Base-by-base conservation (phyloP, 208 protist genomes). In the Leishmania tropica region DNA sequence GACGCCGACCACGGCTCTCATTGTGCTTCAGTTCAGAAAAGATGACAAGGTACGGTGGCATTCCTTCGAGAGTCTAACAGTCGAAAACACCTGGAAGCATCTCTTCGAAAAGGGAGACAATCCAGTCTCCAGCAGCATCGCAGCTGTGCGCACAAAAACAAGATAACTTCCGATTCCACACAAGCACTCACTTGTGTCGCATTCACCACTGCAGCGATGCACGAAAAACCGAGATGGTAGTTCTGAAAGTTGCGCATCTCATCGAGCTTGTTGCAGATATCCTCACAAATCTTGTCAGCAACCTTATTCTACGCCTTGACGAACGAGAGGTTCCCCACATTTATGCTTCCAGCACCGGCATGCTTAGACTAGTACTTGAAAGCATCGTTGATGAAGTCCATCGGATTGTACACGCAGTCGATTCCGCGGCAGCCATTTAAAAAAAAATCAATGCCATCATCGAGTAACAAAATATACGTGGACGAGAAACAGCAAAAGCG, bases 21-120 rank as follows among this genome's bases (percentile, higher is more conserved):
- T 68, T 81, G 62, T 81, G 84, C 13, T 85, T 85, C 21, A 76
- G 68, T 56, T 88, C 81, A 2, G 81, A 88, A n/a, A 88, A 75
- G 6, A 64, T 77, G 19, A 83, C n/a, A n/a, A n/a, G n/a, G n/a
- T n/a, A n/a, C n/a, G n/a, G n/a, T n/a, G n/a, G n/a, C n/a, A n/a
- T n/a, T n/a, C n/a, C n/a, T n/a, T n/a, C n/a, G n/a, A n/a, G n/a
- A n/a, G n/a, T n/a, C n/a, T n/a, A n/a, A n/a, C n/a, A n/a, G n/a
- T n/a, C n/a, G n/a, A n/a, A n/a, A n/a, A n/a, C n/a, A n/a, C n/a
- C n/a, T n/a, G n/a, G n/a, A n/a, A n/a, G n/a, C n/a, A n/a, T n/a
- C n/a, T n/a, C 80, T 37, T 77, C 68, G 7, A 86, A 54, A 31
- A 86, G 75, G 62, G 67, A 53, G 21, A 68, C 31, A 17, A 90